phyloP scores from a whole-genome alignment of 768 basidiomycete genomes.

The Lactarius vividus region DNA sequence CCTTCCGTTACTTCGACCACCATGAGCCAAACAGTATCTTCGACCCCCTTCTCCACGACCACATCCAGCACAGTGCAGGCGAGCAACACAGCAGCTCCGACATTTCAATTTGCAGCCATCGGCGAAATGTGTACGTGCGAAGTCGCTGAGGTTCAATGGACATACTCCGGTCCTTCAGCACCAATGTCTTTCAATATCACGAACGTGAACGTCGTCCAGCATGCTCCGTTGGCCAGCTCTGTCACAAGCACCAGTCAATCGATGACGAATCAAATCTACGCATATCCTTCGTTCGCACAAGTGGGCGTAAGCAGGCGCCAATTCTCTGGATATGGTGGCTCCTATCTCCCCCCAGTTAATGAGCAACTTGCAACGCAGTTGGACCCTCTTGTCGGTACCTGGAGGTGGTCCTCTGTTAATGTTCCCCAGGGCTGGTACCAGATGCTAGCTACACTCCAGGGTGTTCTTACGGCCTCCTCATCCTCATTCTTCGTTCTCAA shows the following conservation, averaged over 20 bases:
- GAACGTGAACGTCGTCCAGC: conserved; percentile 38
- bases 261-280: too few relatives aligned
- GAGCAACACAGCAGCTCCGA: background rate
- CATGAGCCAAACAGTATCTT: background rate
- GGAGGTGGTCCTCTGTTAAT: conserved; percentile 46
- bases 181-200: conserved; percentile 39
- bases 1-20: background rate
- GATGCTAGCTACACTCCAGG: conserved; percentile 30
- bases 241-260: background rate
- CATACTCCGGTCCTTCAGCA: conserved; percentile 26
- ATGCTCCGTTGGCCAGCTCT: conserved; percentile 4
- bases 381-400: conserved; percentile 33
- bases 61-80: background rate
- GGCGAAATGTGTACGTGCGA: conserved; percentile 38
- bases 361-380: conserved; percentile 33
- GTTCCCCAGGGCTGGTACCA: conserved; percentile 50
- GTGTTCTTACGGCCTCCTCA: conserved; percentile 28
- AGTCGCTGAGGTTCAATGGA: conserved; percentile 33
- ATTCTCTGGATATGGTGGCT: conserved; percentile 9
- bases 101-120: conserved; percentile 11
- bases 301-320: background rate
- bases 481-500: conserved; percentile 37
- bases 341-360: conserved; percentile 25
- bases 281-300: too few relatives aligned
- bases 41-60: background rate